These are phyloP conservation scores for Gastrolobium bilobum DNA, from an alignment of 306 rosid genomes.

Conservation along the genomic window DNA sequence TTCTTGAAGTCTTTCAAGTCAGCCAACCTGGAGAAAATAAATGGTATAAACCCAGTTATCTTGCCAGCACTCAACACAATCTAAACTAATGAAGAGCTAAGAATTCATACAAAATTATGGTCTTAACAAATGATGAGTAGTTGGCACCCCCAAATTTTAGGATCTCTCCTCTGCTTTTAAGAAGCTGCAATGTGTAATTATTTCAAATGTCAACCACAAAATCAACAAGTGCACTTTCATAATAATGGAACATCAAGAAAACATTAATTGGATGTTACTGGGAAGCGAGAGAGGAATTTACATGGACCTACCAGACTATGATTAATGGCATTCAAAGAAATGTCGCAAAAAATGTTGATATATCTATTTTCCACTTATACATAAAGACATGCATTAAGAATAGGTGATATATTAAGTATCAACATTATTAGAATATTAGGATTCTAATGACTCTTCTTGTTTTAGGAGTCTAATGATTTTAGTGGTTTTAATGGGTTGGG, in stretches of 20 bases:
- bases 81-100: constrained; percentile 25
- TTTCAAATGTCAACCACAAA: constrained; percentile 21
- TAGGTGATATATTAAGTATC: constrained; percentile 4
- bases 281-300: not conserved
- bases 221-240: not conserved
- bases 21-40: constrained; percentile 81
- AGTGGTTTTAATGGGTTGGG: not conserved
- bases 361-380: not conserved
- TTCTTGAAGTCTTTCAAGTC: constrained; percentile 96
- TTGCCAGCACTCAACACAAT: constrained; percentile 17
- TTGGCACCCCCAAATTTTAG: constrained; percentile 81
- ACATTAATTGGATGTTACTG: not conserved
- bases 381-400: constrained; percentile 16
- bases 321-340: constrained; percentile 7
- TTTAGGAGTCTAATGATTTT: not conserved
- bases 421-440: too few species aligned
- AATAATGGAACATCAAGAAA: constrained; percentile 1
- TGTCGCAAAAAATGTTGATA: not conserved
- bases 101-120: constrained; percentile 81
- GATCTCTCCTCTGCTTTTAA: constrained; percentile 94
- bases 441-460: not conserved
- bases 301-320: constrained; percentile 5
- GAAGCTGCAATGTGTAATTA: constrained; percentile 61
- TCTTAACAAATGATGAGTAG: constrained; percentile 90
- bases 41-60: constrained; percentile 2